Evolutionary conservation across 345 rosid species (phyloP).

Genomic region (Syzygium grande): DNA sequence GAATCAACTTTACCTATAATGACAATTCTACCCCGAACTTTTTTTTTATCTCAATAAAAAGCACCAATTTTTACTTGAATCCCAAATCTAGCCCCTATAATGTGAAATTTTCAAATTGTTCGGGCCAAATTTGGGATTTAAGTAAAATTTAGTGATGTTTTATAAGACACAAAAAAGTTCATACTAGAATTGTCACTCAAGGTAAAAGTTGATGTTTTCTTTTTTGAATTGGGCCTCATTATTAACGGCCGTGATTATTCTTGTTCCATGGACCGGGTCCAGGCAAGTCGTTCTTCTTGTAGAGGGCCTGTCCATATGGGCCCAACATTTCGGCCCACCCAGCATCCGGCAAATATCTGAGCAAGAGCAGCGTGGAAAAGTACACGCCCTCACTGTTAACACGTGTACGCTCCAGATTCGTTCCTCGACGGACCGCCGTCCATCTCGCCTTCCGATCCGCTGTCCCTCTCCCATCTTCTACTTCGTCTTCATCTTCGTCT

Average conservation of each 20-base stretch:
- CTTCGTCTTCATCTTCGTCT: neutral
- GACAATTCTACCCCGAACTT: too few species aligned
- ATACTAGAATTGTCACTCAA: too few species aligned
- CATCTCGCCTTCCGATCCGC: neutral
- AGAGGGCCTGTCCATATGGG: neutral
- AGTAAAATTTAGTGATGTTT: too few species aligned
- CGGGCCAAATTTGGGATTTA: too few species aligned
- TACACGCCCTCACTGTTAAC: neutral
- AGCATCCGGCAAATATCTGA: neutral
- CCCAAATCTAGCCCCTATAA: too few species aligned
- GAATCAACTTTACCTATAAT: too few species aligned
- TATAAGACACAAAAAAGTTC: too few species aligned
- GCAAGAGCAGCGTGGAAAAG: neutral
- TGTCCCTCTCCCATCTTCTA: neutral
- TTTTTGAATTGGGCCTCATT: neutral
- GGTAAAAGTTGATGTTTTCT: too few species aligned
- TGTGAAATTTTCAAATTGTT: too few species aligned
- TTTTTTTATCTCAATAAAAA: too few species aligned
- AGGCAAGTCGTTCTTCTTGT: neutral
- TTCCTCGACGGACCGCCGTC: neutral
- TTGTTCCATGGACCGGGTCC: neutral
- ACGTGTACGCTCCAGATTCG: neutral
- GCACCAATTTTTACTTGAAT: too few species aligned
- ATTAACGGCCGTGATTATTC: neutral
- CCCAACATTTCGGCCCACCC: neutral